Percentiles rank a stretch among this genome's conserved stretches.
Conservation (phyloP, 2,329 filamentous ascomycete genomes). For the Cytospora chrysosperma region DNA sequence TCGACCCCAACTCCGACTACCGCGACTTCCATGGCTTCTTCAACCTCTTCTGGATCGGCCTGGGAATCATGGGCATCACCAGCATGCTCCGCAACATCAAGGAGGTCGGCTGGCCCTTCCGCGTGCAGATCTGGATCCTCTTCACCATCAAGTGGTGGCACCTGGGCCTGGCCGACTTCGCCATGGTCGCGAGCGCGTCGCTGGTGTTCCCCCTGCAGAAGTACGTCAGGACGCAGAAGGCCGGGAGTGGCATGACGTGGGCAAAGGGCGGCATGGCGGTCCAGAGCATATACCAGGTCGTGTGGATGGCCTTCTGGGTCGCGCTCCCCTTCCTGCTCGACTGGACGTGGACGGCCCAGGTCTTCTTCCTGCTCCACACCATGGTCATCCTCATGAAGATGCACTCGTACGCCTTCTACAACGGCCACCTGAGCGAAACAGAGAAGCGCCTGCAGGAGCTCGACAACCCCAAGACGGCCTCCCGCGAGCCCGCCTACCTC, state of each 20-base stretch:
- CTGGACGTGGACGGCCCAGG: conserved; percentile 97
- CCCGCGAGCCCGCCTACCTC: conserved; percentile 68
- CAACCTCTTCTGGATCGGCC: conserved; percentile 94
- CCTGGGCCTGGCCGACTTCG: conserved; percentile 75
- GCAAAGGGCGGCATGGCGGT: conserved; percentile 71
- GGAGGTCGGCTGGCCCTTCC: conserved; percentile 84
- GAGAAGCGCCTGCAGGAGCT: conserved; percentile 76
- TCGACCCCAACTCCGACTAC: conserved; percentile 89
- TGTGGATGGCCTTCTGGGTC: conserved; percentile 83
- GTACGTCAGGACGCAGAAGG: conserved; percentile 55
- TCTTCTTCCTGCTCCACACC: conserved; percentile 89
- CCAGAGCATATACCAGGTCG: conserved; percentile 77
- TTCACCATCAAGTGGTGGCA: conserved; percentile 90
- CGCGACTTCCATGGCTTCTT: conserved; percentile 97
- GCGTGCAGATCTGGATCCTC: conserved; percentile 82
- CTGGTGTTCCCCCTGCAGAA: conserved; percentile 73
- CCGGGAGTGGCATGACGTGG: conserved; percentile 66
- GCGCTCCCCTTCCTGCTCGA: conserved; percentile 77
- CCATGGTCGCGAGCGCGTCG: conserved; percentile 78
- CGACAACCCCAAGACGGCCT: conserved; percentile 71
- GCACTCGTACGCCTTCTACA: conserved; percentile 98
- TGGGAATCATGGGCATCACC: conserved; percentile 95
- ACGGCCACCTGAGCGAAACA: conserved; percentile 88
- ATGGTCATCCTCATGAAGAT: conserved; percentile 97
- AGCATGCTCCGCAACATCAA: conserved; percentile 91